Evolutionary conservation across 1,284 basidiomycete species (phyloP).

Genomic region (Amylostereum areolatum): DNA sequence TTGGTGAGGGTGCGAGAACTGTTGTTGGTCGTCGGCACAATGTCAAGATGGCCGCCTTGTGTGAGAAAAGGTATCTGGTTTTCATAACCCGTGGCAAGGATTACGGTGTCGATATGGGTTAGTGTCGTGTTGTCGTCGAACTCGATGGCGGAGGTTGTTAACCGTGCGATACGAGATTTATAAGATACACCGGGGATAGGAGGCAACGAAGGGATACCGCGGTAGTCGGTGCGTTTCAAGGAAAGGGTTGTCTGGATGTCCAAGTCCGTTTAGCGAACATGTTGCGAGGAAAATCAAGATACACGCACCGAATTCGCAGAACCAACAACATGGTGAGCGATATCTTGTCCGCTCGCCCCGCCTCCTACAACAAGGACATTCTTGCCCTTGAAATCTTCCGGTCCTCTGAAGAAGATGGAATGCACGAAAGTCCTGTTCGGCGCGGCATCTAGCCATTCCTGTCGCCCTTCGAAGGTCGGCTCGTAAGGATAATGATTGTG

Average conservation of each 20-base stretch:
- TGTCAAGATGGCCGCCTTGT: slow-evolving; percentile 23
- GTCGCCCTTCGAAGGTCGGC: slow-evolving; percentile 38
- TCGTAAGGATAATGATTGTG: slow-evolving; percentile 47
- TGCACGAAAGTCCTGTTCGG: slow-evolving; percentile 37
- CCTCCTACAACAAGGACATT: slow-evolving; percentile 47
- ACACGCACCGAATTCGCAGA: slow-evolving; percentile 35
- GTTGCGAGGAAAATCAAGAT: background rate
- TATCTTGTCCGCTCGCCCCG: slow-evolving; percentile 45
- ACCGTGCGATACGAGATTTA: slow-evolving; percentile 43
- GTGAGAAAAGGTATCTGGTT: slow-evolving; percentile 47
- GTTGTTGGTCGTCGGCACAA: slow-evolving; percentile 10
- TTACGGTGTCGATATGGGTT: slow-evolving; percentile 36
- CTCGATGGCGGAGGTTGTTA: slow-evolving; percentile 35
- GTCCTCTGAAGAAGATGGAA: slow-evolving; percentile 48
- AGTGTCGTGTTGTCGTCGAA: slow-evolving; percentile 39
- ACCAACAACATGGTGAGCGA: slow-evolving; percentile 33
- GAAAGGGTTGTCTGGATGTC: slow-evolving; percentile 37
- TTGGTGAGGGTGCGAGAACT: slow-evolving; percentile 28
- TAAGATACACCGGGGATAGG: slow-evolving; percentile 23
- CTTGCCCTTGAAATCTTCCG: slow-evolving; percentile 34
- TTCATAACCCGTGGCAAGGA: slow-evolving; percentile 53
- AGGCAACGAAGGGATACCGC: slow-evolving; percentile 1
- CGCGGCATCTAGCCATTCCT: slow-evolving; percentile 33
- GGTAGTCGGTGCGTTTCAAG: slow-evolving; percentile 18
- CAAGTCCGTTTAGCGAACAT: background rate